Evolutionary conservation across 306 rosid genomes (phyloP), one percentile per base, ranked within the genome.

Genomic region (Gastrolobium bilobum): DNA sequence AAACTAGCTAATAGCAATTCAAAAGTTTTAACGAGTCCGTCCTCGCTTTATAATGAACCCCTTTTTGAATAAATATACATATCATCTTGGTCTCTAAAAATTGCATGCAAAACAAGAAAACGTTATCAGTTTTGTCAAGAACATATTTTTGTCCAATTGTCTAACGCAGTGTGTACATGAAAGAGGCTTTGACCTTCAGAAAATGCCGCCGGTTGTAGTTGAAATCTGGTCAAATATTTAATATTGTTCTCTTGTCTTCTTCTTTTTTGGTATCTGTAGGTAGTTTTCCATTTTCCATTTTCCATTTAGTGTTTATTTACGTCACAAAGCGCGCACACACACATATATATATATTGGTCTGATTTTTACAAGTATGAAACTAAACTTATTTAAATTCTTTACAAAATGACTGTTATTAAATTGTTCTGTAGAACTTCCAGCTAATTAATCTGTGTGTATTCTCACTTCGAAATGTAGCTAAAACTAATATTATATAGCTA

Each of bases 121-220:
- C 44, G 48, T 38, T 37, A 14, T 75, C 29, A 34, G 40, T 52
- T 61, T 44, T 14, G 26, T 33, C 35, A 44, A 46, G 3, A 34
- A 15, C 20, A 37, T 47, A 34, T 3, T 2, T 67, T 30, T 51
- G 10, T 6, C 68, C 73, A 9, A 2, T 5, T 3, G 57, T 53
- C 5, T 53, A 46, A 50, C 47, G 77, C 37, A 60, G 42, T 40
- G 76, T 69, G 78, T 70, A 68, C 76, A 57, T 46, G 42, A 68
- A 52, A 20, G 34, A 62, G 37, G 54, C 46, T 56, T 74, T 44
- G 71, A 74, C 80, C 54, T n/a, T 47, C 34, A 4, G 65, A 81
- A 57, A 52, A 7, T 57, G 80, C 65, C 69, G 39, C 14, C 60
- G 3, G 46, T 4, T 73, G 79, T 26, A 14, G 35, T 62, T 64